A percentile compares a stretch with the other conserved stretches of the same genome.
Conservation (phyloP, 805 yeast genomes). For the Sungouiozyma ichnusensis region DNA sequence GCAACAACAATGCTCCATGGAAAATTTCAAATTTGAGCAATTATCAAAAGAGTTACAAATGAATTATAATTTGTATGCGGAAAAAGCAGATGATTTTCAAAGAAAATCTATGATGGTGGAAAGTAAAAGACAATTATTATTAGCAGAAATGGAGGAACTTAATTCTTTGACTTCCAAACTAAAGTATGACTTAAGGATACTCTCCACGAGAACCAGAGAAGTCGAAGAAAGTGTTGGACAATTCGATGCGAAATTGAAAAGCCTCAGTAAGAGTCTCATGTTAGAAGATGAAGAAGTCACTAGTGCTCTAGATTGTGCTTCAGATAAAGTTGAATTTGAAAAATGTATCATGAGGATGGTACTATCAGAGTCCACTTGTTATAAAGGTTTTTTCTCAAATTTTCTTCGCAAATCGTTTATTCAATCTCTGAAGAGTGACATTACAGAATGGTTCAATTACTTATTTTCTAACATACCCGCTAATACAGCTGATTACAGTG, state of each 20-base stretch:
- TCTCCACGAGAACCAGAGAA: constrained; percentile 54
- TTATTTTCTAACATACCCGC: constrained; percentile 3
- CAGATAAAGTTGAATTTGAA: constrained; percentile 14
- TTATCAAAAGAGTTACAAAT: neutral
- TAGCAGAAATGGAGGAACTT: constrained; percentile 37
- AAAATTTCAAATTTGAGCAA: neutral
- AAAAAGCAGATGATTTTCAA: constrained; percentile 13
- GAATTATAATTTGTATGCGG: constrained; percentile 2
- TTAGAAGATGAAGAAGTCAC: constrained; percentile 4
- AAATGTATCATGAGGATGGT: constrained; percentile 10
- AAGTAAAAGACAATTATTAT: constrained; percentile 26
- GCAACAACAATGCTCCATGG: neutral
- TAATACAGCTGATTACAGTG: neutral
- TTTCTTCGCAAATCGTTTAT: constrained; percentile 8
- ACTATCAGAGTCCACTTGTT: constrained; percentile 10
- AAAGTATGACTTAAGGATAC: constrained; percentile 53
- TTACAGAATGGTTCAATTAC: constrained; percentile 15
- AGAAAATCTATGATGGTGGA: constrained; percentile 14
- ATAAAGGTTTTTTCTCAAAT: constrained; percentile 13
- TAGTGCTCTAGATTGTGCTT: constrained; percentile 3
- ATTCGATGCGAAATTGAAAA: constrained; percentile 27
- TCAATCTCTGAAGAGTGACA: constrained; percentile 8
- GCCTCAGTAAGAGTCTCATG: constrained; percentile 13
- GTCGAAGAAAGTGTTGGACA: constrained; percentile 50
- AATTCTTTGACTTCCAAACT: constrained; percentile 49